Evolutionary conservation across 495 filamentous ascomycete genomes (phyloP), one percentile per base, ranked within the genome.

Genomic region (Rusavskia elegans): DNA sequence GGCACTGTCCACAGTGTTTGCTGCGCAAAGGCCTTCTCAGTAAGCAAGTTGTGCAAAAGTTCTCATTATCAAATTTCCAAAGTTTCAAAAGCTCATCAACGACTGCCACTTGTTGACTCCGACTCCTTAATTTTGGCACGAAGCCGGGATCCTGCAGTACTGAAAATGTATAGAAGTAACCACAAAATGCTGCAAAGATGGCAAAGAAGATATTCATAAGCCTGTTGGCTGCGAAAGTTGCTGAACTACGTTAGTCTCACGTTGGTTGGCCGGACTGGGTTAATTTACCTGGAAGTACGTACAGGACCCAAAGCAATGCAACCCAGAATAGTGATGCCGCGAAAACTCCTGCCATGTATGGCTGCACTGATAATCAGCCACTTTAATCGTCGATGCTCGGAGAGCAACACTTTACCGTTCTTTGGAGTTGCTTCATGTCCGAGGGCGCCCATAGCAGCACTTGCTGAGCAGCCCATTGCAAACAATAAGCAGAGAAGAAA

Each of bases 1-100:
- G 77, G 59, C 92, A 98, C 55, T 82, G 76, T 60, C 81, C 82
- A 69, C 92, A 98, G 68, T 98, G 92, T 73, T 95, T 97, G 71
- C 88, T 94, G 46, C 92, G 77, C 49, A 97, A 67, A 6, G 92
- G 93, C 63, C 80, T 88, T 50, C 92, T 75, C 49, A 92, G 81
- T 89, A 97, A 95, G 68, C 92, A 98, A 32, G 75, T 74, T 29
- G 92, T 81, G 63, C 92, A 98, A 61, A 96, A 98, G 61, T 96
- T 88, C 39, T 82, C 74, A 55, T 93, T 88, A 67, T 98, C 89
- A 64, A 90, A 97, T 62, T 87, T 90, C 81, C 85, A 89, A 55
- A 80, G 60, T 50, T 75, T 72, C 53, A 97, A 70, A 4, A 98
- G 76, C 51, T 94, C 84, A 44, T 89, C 82, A 56, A 97, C 89